phyloP scores from a whole-genome alignment of 805 yeast genomes.

The Candida khao-thaluensis region DNA sequence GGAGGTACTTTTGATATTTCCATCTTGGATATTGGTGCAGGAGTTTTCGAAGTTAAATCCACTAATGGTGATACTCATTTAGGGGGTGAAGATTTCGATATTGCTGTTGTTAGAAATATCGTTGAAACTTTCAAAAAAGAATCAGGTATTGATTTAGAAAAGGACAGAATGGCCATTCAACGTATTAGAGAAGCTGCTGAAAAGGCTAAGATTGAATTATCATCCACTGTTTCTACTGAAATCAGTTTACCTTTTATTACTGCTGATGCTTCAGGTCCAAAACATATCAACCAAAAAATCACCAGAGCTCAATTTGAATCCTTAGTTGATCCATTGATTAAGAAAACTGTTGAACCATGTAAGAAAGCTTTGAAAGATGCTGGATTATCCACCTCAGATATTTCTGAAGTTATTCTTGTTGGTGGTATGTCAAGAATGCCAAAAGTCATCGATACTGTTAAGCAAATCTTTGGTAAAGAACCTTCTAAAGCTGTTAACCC shows the following conservation, averaged over 20 bases:
- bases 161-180: slow-evolving; percentile 77
- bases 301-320: slow-evolving; percentile 67
- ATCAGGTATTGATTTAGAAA: slow-evolving; percentile 60
- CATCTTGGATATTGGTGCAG: slow-evolving; percentile 92
- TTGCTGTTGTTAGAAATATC: slow-evolving; percentile 79
- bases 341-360: slow-evolving; percentile 72
- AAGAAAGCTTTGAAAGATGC: slow-evolving; percentile 84
- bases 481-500: slow-evolving; percentile 94
- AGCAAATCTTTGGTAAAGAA: slow-evolving; percentile 71
- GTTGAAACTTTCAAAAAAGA: slow-evolving; percentile 77
- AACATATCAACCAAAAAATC: slow-evolving; percentile 70
- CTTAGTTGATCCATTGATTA: slow-evolving; percentile 66
- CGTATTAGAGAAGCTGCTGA: slow-evolving; percentile 87
- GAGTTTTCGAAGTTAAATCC: slow-evolving; percentile 96
- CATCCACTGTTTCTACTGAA: slow-evolving; percentile 68
- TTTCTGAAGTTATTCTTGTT: slow-evolving; percentile 79
- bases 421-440: slow-evolving; percentile 96
- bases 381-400: slow-evolving; percentile 58
- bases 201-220: slow-evolving; percentile 84
- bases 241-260: slow-evolving; percentile 84
- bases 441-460: slow-evolving; percentile 76
- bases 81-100: slow-evolving; percentile 93
- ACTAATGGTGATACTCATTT: slow-evolving; percentile 95
- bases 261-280: slow-evolving; percentile 80
- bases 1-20: slow-evolving; percentile 99